Evolutionary conservation across 345 rosid genomes (phyloP).

Genomic region (Aegle marmelos): DNA sequence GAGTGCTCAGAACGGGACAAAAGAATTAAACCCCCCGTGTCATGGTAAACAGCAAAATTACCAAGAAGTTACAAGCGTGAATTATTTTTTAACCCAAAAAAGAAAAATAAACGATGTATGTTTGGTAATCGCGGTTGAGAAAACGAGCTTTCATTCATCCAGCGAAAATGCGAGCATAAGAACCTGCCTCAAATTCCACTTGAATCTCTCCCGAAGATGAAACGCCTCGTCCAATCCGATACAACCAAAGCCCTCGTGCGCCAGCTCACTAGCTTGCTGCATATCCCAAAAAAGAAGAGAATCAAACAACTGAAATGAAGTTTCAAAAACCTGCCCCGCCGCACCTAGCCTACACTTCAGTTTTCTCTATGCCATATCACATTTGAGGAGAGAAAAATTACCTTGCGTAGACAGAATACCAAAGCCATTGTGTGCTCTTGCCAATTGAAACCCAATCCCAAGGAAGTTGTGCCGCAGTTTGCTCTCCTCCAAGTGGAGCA

Average conservation of each 20-base stretch:
- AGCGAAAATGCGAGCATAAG: neutral
- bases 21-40: neutral
- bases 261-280: constrained; percentile 97
- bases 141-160: neutral
- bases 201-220: constrained; percentile 86
- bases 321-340: neutral
- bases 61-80: neutral
- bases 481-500: constrained; percentile 98
- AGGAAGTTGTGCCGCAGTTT: constrained; percentile 97
- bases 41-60: constrained; percentile 12
- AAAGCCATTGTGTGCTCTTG: constrained; percentile 88
- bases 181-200: constrained; percentile 59
- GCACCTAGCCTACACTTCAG: neutral
- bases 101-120: neutral
- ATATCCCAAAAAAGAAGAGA: neutral
- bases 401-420: constrained; percentile 99
- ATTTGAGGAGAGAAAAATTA: constrained; percentile 13
- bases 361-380: neutral
- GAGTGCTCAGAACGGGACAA: neutral
- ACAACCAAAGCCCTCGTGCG: constrained; percentile 89
- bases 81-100: neutral
- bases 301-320: neutral
- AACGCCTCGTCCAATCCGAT: constrained; percentile 90
- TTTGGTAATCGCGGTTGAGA: neutral
- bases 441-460: constrained; percentile 98